These are phyloP conservation scores for Talaromyces borbonicus DNA, from an alignment of 495 filamentous ascomycete species.

Conservation along the genomic window DNA sequence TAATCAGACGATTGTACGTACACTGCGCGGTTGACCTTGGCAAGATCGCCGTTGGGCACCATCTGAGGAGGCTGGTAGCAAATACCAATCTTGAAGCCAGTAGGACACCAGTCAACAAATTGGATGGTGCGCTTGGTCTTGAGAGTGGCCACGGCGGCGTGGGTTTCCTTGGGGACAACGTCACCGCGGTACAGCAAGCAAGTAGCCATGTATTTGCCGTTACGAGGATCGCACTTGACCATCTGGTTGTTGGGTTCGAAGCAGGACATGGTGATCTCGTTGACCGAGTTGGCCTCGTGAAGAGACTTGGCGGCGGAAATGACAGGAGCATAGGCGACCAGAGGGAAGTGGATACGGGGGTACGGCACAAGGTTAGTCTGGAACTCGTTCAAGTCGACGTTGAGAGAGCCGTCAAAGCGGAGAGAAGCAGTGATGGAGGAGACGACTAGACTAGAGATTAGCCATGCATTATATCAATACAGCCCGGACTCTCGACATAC, in stretches of 20 bases:
- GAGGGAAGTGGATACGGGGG: conserved; percentile 97
- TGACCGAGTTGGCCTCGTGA: conserved; percentile 74
- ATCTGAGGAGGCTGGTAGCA: conserved; percentile 95
- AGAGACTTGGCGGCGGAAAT: conserved; percentile 87
- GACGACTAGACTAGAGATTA: conserved; percentile 50
- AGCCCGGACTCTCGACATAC: conserved; percentile 30
- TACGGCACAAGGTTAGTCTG: conserved; percentile 99
- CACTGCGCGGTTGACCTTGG: conserved; percentile 96
- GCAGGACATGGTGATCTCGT: conserved; percentile 57
- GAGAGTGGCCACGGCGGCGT: conserved; percentile 81
- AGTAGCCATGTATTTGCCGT: conserved; percentile 99
- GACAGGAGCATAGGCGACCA: conserved; percentile 92
- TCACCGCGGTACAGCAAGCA: conserved; percentile 97
- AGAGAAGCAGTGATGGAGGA: conserved; percentile 98
- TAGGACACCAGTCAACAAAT: conserved; percentile 99
- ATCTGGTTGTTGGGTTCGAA: conserved; percentile 87
- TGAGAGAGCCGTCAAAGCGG: conserved; percentile 96
- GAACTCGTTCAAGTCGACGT: conserved; percentile 99
- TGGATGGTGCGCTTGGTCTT: conserved; percentile 99
- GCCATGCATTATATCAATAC: conserved; percentile 5
- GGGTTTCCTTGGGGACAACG: conserved; percentile 91
- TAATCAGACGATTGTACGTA: conserved; percentile 39
- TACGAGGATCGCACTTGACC: conserved; percentile 98
- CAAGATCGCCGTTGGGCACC: conserved; percentile 93
- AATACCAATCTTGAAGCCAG: conserved; percentile 99